phyloP scores from a whole-genome alignment of 305 asterid genomes.

The Fraxinus platypoda region DNA sequence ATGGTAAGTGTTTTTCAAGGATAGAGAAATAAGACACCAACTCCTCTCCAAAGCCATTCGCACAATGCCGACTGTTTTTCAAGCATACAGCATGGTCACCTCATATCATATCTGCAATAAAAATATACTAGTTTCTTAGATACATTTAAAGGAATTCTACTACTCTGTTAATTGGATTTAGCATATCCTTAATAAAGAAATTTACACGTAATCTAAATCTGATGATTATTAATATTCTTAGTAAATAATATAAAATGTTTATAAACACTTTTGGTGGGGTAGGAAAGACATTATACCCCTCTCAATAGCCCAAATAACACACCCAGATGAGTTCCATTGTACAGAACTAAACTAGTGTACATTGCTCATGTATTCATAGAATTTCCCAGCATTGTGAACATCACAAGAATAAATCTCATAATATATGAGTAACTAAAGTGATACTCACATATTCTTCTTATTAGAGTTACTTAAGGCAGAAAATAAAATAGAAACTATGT shows the following conservation, averaged over 20 bases:
- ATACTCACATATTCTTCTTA: too few relatives aligned
- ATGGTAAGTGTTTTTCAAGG: too few relatives aligned
- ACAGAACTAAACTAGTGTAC: not conserved
- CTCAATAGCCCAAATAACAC: not conserved
- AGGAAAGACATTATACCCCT: not conserved
- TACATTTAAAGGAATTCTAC: not conserved
- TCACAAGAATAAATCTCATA: not conserved
- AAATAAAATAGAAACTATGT: too few relatives aligned
- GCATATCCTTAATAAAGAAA: not conserved
- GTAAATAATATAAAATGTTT: not conserved
- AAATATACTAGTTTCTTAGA: not conserved
- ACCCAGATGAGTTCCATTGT: not conserved
- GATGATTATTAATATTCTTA: not conserved
- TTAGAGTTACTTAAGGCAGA: too few relatives aligned
- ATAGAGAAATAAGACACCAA: too few relatives aligned
- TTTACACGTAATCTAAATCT: not conserved
- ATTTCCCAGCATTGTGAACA: not conserved
- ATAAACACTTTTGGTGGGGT: not conserved
- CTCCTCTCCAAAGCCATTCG: too few relatives aligned
- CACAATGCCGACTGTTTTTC: too few relatives aligned
- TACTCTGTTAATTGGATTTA: not conserved
- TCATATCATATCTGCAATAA: too few relatives aligned
- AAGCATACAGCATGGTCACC: too few relatives aligned
- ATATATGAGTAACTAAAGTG: not conserved
- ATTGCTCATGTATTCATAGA: not conserved